Base-by-base conservation (phyloP, 495 filamentous ascomycete species). In the Chaetomium cochliodes region DNA sequence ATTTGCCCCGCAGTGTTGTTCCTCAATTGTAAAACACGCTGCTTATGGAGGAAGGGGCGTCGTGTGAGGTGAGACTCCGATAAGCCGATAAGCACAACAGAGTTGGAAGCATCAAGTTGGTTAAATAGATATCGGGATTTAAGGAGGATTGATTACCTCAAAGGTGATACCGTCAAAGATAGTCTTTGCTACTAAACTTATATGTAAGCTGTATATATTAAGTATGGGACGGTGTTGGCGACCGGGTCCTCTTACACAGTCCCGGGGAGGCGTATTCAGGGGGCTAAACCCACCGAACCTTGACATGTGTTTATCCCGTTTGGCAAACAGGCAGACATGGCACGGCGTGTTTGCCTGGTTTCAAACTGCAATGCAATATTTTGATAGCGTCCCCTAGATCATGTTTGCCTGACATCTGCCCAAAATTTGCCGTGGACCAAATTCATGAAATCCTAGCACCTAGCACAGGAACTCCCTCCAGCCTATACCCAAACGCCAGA, bases 1-100 rank as follows among this genome's bases (percentile, higher is more conserved):
- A 11, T 18, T 18, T 64, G 67, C 60, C 58, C 65, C 65, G 61
- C 65, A 49, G 49, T 28, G 49, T 20, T 56, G 33, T 37, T 58
- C 57, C 51, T 51, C 13, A 41, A 33, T 50, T 58, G 54, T 41
- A 18, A 41, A 33, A 53, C 64, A 41, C 54, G 41, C 53, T 28
- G 44, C 62, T 51, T 59, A 59, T 30, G 55, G 44, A 59, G 39
- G 26, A 49, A 58, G 55, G 55, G 63, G 42, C 63, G 33, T 37
- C 33, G 33, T 37, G 33, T 37, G 5, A 59, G 55, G 49, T 58
- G 63, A 52, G 33, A 6, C 22, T 47, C 20, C 9, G 61, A 54
- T 55, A 6, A 39, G 33, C 33, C n/a, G 53, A 37, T 42, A 58
- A 26, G 23, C 55, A 25, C 20, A 18, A 20, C 37, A 41, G 53